Percentiles rank a stretch among this genome's conserved stretches.
These are phyloP conservation scores for Crithidia sp. DNA, from an alignment of 208 protist genomes.

Conservation along the genomic window DNA sequence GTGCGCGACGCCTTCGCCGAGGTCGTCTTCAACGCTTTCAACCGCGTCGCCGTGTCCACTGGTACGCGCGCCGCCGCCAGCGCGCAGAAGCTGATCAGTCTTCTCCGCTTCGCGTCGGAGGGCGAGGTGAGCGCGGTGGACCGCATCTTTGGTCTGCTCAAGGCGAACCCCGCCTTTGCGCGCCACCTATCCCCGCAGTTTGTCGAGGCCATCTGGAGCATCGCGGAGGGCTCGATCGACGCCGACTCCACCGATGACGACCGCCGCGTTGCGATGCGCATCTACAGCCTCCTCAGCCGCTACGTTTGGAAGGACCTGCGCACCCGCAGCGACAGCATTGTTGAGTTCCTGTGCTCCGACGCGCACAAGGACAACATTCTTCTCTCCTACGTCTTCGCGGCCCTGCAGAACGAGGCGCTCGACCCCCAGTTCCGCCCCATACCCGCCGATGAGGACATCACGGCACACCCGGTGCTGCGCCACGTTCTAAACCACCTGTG, in stretches of 20 bases:
- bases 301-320: conserved; percentile 75
- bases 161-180: conserved; percentile 58
- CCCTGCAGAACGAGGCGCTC: conserved; percentile 71
- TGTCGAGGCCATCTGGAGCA: conserved; percentile 86
- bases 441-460: conserved; percentile 44
- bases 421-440: conserved; percentile 80
- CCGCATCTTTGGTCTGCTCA: conserved; percentile 79
- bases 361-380: conserved; percentile 83
- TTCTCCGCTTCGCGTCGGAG: conserved; percentile 73
- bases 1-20: conserved; percentile 89
- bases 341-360: conserved; percentile 65
- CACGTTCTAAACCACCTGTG: conserved; percentile 84
- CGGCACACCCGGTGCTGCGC: conserved; percentile 58
- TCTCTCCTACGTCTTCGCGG: conserved; percentile 78
- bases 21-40: conserved; percentile 82
- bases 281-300: conserved; percentile 86
- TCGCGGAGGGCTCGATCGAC: conserved; percentile 80
- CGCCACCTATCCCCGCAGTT: conserved; percentile 72
- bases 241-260: conserved; percentile 53
- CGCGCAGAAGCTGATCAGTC: conserved; percentile 78
- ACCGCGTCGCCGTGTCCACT: conserved; percentile 54
- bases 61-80: conserved; percentile 67
- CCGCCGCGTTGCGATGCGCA: conserved; percentile 82
- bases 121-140: conserved; percentile 89
- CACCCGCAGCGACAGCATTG: conserved; percentile 69